Evolutionary conservation across 371 early-diverging fungal species (phyloP), one percentile per base, ranked within the genome.

Genomic region (Mucor circinelloides): DNA sequence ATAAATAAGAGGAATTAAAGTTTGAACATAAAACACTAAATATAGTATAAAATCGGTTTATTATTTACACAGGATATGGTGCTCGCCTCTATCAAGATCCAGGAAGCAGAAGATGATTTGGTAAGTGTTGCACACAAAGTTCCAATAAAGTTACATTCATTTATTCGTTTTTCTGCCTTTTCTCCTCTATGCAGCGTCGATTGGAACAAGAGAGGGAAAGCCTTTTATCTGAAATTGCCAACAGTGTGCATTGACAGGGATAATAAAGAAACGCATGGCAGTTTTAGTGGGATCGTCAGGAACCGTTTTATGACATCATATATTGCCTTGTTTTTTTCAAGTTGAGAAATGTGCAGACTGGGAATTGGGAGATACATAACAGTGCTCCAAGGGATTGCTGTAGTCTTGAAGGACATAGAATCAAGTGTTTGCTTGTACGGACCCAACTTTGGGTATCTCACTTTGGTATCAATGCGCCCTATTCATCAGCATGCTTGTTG

Each of bases 51-150:
- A 36, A 23, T 57, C 54, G 25, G 12, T 15, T 28, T 42, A 25
- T 25, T 56, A 10, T 44, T n/a, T 67, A 28, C 13, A n/a, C 60
- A 65, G 70, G 70, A 70, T 21, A 61, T 70, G 66, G 52, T 27
- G 31, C 50, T 61, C 17, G 66, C 70, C n/a, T 70, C 70, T 0
- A 38, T 70, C 6, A 70, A 66, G 28, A 50, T 70, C 7, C 54
- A 58, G 27, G 32, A 66, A 28, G 62, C 63, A 30, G 50, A 70
- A 48, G 27, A 61, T n/a, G 31, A 50, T 23, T 58, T 70, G 70
- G 70, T 70, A 70, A 70, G 23, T 46, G 17, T 19, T 19, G n/a
- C 40, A 40, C 28, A 19, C n/a, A 21, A 48, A 1, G 48, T 23
- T n/a, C 17, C 19, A 19, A 36, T 36, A 10, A 13, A 36, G 36